Percentiles rank a stretch among this genome's conserved stretches.
These are phyloP conservation scores for Ophiostoma piceae DNA, from an alignment of 2,329 filamentous ascomycete genomes.

Conservation along the genomic window DNA sequence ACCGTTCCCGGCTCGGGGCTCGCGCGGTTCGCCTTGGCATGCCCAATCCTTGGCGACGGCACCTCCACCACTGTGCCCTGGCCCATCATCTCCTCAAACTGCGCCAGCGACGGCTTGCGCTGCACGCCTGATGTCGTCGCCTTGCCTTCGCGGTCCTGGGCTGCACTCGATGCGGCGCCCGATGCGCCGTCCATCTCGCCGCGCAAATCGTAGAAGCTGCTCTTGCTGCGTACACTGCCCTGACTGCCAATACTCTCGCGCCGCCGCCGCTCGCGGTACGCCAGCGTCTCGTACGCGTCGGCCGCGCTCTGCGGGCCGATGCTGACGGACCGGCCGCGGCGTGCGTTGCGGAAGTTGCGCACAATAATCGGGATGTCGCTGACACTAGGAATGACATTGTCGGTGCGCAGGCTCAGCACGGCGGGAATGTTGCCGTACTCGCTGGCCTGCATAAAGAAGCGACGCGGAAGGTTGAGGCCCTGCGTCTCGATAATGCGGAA, in stretches of 20 bases:
- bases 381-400: slow-evolving; percentile 87
- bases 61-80: slow-evolving; percentile 49
- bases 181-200: slow-evolving; percentile 28
- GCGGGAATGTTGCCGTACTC: slow-evolving; percentile 81
- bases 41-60: slow-evolving; percentile 17
- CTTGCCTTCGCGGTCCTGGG: slow-evolving; percentile 35
- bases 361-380: slow-evolving; percentile 79
- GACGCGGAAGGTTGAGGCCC: slow-evolving; percentile 74
- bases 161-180: slow-evolving; percentile 14
- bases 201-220: slow-evolving; percentile 41
- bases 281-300: slow-evolving; percentile 91
- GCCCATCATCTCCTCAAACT: slow-evolving; percentile 71
- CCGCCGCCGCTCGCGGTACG: slow-evolving; percentile 68
- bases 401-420: slow-evolving; percentile 61
- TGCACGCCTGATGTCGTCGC: slow-evolving; percentile 43
- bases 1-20: not conserved
- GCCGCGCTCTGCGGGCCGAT: slow-evolving; percentile 93
- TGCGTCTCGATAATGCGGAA: slow-evolving; percentile 79
- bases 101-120: slow-evolving; percentile 45
- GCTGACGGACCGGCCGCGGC: slow-evolving; percentile 72
- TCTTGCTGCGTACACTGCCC: slow-evolving; percentile 42
- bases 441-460: slow-evolving; percentile 86
- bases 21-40: not conserved
- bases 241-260: slow-evolving; percentile 52
- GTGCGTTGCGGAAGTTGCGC: slow-evolving; percentile 65